phyloP scores from a whole-genome alignment of 495 filamentous ascomycete species.

The Cairneyella variabilis region DNA sequence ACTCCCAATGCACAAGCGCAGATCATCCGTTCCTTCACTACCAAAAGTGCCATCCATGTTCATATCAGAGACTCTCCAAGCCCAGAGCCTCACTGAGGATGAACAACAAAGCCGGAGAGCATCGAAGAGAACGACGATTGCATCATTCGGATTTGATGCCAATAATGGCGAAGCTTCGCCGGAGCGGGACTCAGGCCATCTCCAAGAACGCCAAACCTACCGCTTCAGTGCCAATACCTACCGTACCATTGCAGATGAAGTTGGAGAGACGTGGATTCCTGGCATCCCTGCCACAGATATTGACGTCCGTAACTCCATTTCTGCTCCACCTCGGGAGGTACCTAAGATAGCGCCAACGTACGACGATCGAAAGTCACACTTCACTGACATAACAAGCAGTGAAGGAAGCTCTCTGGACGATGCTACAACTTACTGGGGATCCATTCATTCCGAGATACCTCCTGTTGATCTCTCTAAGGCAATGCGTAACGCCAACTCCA shows the following conservation, averaged over 20 bases:
- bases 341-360: slow-evolving; percentile 30
- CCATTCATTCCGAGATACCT: slow-evolving; percentile 14
- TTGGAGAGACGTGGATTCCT: slow-evolving; percentile 38
- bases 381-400: slow-evolving; percentile 10
- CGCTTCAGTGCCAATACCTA: slow-evolving; percentile 24
- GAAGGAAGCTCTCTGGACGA: slow-evolving; percentile 13
- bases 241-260: slow-evolving; percentile 30
- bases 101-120: slow-evolving; percentile 6
- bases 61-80: slow-evolving; percentile 6
- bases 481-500: slow-evolving; percentile 12
- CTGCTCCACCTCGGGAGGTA: slow-evolving; percentile 28
- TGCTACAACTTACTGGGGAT: slow-evolving; percentile 21
- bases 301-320: slow-evolving; percentile 38
- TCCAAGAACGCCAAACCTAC: slow-evolving; percentile 7
- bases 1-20: slow-evolving; percentile 25
- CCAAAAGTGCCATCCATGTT: slow-evolving; percentile 19
- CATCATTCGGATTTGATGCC: slow-evolving; percentile 15
- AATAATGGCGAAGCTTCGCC: slow-evolving; percentile 5
- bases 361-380: slow-evolving; percentile 19
- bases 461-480: slow-evolving; percentile 18
- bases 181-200: not conserved
- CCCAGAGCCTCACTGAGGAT: slow-evolving; percentile 8
- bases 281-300: slow-evolving; percentile 26
- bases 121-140: slow-evolving; percentile 23
- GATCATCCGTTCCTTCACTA: slow-evolving; percentile 37